phyloP scores from a whole-genome alignment of 192 early-diverging fungal genomes.

The Dissophora ornata region DNA sequence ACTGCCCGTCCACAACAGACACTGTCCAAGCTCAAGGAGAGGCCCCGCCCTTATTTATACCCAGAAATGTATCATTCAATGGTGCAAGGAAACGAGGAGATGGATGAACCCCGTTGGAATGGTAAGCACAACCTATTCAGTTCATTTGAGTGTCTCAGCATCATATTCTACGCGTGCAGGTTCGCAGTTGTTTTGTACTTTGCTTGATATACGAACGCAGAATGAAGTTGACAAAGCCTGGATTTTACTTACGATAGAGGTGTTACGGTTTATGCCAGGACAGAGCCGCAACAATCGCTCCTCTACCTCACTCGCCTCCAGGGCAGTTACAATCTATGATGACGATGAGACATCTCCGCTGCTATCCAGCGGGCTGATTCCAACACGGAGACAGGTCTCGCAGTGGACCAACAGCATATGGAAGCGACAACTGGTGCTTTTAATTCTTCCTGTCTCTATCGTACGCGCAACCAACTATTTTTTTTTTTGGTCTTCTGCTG shows the following conservation, averaged over 20 bases:
- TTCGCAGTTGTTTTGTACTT: neutral
- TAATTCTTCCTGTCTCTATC: conserved; percentile 46
- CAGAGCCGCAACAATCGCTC: conserved; percentile 47
- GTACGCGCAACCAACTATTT: conserved; percentile 16
- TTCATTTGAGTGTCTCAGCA: neutral
- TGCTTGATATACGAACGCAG: too few species aligned
- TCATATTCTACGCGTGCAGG: neutral
- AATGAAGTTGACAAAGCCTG: neutral
- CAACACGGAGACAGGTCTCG: conserved; percentile 44
- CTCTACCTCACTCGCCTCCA: conserved; percentile 47
- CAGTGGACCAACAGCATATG: conserved; percentile 55
- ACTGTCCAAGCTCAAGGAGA: too few species aligned
- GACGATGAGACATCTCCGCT: conserved; percentile 46
- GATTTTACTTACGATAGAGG: conserved; percentile 11
- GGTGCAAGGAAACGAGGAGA: conserved; percentile 53
- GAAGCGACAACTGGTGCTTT: conserved; percentile 47
- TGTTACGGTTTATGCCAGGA: conserved; percentile 39
- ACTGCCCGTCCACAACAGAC: too few species aligned
- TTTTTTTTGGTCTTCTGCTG: neutral
- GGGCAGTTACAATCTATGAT: conserved; percentile 53
- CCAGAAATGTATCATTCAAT: conserved; percentile 54
- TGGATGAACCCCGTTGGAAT: conserved; percentile 46
- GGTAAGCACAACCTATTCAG: conserved; percentile 13
- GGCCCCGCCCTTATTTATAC: too few species aligned
- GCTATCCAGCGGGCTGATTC: conserved; percentile 37